Evolutionary conservation across 164 flowering plant species (phyloP).

Genomic region (Nymphaea colorata): DNA sequence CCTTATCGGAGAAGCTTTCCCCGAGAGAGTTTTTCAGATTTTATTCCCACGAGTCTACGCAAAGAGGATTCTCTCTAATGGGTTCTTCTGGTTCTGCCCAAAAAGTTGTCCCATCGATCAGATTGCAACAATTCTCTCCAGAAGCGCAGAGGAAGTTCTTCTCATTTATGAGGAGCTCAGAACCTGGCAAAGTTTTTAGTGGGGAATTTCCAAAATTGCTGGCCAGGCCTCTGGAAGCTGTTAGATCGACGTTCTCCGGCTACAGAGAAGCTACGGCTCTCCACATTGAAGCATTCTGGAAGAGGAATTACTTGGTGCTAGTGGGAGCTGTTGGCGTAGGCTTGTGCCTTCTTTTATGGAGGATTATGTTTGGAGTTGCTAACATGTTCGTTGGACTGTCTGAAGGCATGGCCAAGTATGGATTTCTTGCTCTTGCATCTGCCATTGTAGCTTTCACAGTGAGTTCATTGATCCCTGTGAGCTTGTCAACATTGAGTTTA

Average conservation of each 20-base stretch:
- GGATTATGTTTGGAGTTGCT: conserved; percentile 82
- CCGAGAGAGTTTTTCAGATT: not conserved
- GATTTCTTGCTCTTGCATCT: conserved; percentile 80
- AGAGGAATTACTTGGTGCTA: conserved; percentile 54
- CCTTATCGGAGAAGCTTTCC: not conserved
- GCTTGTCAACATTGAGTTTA: not conserved
- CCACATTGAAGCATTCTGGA: conserved; percentile 79
- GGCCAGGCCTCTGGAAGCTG: conserved; percentile 34
- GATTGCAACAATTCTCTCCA: not conserved
- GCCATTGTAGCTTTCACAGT: conserved; percentile 81
- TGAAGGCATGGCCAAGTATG: conserved; percentile 97
- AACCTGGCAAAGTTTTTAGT: conserved; percentile 12
- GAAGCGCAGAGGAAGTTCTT: conserved; percentile 14
- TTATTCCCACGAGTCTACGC: not conserved
- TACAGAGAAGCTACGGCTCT: conserved; percentile 62
- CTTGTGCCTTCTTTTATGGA: conserved; percentile 61
- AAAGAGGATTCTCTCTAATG: too few species aligned
- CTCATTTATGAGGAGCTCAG: conserved; percentile 14
- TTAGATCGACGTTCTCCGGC: conserved; percentile 28
- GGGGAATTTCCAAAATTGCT: conserved; percentile 23
- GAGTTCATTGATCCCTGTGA: conserved; percentile 21
- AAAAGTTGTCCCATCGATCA: not conserved
- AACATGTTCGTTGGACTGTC: conserved; percentile 70
- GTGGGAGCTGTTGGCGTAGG: conserved; percentile 53
- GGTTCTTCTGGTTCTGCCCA: too few species aligned